Conservation (phyloP, 345 rosid genomes). For the Corymbia maculata region DNA sequence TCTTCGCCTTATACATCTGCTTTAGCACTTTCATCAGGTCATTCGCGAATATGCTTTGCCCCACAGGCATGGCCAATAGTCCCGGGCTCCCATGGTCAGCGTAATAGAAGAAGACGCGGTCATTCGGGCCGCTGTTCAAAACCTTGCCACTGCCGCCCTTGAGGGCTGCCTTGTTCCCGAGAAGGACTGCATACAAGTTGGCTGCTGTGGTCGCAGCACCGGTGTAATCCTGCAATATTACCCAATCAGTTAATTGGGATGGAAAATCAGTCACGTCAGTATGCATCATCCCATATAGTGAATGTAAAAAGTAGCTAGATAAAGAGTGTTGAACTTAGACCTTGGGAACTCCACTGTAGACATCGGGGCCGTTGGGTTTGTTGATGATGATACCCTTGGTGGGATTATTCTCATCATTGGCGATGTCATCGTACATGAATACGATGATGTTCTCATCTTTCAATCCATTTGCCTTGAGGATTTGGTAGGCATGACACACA, state of each 20-base stretch:
- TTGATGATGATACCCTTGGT: slow-evolving; percentile 76
- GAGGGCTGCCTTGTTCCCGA: slow-evolving; percentile 34
- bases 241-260: neutral
- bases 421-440: slow-evolving; percentile 87
- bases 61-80: slow-evolving; percentile 26
- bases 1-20: slow-evolving; percentile 23
- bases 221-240: slow-evolving; percentile 33
- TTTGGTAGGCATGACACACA: slow-evolving; percentile 89
- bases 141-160: slow-evolving; percentile 57
- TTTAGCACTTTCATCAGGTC: slow-evolving; percentile 41
- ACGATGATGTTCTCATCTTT: slow-evolving; percentile 85
- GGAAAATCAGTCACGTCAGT: neutral
- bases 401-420: slow-evolving; percentile 49
- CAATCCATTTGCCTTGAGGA: slow-evolving; percentile 67
- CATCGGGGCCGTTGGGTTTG: slow-evolving; percentile 67
- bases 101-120: slow-evolving; percentile 40
- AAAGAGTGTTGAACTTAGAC: slow-evolving; percentile 11
- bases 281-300: neutral
- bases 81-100: slow-evolving; percentile 57
- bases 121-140: slow-evolving; percentile 37
- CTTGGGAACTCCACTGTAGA: slow-evolving; percentile 82
- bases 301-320: neutral
- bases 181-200: slow-evolving; percentile 36
- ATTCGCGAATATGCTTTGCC: slow-evolving; percentile 8
- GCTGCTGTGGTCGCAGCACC: slow-evolving; percentile 12